Evolutionary conservation across 768 basidiomycete genomes (phyloP).

Genomic region (Tricholoma bakamatsutake): DNA sequence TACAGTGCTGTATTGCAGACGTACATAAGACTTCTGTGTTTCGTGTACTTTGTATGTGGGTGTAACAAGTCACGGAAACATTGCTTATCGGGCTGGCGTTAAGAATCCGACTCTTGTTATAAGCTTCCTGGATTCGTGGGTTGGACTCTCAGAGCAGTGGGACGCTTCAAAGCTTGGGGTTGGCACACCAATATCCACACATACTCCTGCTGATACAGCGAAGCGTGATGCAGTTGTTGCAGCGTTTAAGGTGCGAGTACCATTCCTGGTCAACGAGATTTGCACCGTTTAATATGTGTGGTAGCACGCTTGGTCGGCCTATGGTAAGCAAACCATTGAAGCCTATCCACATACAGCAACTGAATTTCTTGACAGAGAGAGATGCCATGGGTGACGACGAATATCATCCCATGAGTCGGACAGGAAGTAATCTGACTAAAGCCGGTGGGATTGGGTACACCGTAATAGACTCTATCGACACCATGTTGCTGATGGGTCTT

Average conservation of each 20-base stretch:
- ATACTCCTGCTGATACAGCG: slow-evolving; percentile 45
- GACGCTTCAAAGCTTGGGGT: slow-evolving; percentile 13
- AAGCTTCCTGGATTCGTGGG: slow-evolving; percentile 28
- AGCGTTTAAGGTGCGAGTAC: slow-evolving; percentile 65
- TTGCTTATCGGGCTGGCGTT: not conserved
- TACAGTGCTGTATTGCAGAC: not conserved
- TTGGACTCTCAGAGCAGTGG: slow-evolving; percentile 37
- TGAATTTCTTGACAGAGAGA: slow-evolving; percentile 44
- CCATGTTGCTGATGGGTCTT: slow-evolving; percentile 81
- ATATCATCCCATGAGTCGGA: slow-evolving; percentile 76
- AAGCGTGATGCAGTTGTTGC: slow-evolving; percentile 68
- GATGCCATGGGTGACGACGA: slow-evolving; percentile 92
- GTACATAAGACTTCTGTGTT: not conserved
- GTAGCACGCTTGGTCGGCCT: slow-evolving; percentile 83
- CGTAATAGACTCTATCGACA: slow-evolving; percentile 84
- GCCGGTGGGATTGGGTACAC: slow-evolving; percentile 87
- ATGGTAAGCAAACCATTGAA: slow-evolving; percentile 43
- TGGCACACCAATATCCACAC: slow-evolving; percentile 15
- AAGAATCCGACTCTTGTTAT: slow-evolving; percentile 15
- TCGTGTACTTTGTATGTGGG: slow-evolving; percentile 10
- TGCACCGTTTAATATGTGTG: slow-evolving; percentile 7
- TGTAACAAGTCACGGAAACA: not conserved
- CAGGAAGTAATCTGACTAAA: slow-evolving; percentile 71
- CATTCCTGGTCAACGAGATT: not conserved
- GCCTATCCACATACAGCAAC: not conserved